Evolutionary conservation across 805 yeast species (phyloP).

Genomic region (Diddensiella santjacobensis): DNA sequence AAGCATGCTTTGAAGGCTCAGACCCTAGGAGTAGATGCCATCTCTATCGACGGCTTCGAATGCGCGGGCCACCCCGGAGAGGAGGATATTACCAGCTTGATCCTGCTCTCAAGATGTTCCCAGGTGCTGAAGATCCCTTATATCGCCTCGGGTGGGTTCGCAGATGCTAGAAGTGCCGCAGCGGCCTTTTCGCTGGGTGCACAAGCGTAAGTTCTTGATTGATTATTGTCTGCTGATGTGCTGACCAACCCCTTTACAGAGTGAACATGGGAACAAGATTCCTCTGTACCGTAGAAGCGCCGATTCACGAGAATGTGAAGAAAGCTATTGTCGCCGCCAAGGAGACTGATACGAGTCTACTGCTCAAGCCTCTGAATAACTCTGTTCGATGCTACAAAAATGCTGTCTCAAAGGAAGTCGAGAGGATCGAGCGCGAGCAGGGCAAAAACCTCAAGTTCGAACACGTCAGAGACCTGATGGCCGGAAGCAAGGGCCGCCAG

Average conservation of each 20-base stretch:
- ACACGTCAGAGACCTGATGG: conserved; percentile 27
- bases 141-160: conserved; percentile 34
- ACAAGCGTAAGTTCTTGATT: conserved; percentile 4
- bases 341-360: conserved; percentile 30
- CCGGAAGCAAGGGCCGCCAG: conserved; percentile 29
- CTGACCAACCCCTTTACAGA: conserved; percentile 7
- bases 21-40: conserved; percentile 31
- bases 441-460: conserved; percentile 24
- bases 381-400: conserved; percentile 30
- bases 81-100: conserved; percentile 29
- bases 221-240: not conserved
- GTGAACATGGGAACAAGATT: conserved; percentile 36
- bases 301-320: conserved; percentile 27
- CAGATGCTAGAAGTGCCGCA: conserved; percentile 32
- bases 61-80: conserved; percentile 39
- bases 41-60: conserved; percentile 34
- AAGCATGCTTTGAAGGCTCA: conserved; percentile 33
- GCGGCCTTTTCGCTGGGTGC: conserved; percentile 36
- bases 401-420: conserved; percentile 28
- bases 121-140: conserved; percentile 30
- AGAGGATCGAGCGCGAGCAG: conserved; percentile 23
- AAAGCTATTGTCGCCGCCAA: conserved; percentile 22
- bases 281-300: conserved; percentile 32
- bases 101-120: conserved; percentile 29
- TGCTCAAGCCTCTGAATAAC: conserved; percentile 30